A percentile compares a stretch with the other conserved stretches of the same genome.
Conservation (phyloP, 2,329 filamentous ascomycete genomes). For the Blastomyces gilchristii region DNA sequence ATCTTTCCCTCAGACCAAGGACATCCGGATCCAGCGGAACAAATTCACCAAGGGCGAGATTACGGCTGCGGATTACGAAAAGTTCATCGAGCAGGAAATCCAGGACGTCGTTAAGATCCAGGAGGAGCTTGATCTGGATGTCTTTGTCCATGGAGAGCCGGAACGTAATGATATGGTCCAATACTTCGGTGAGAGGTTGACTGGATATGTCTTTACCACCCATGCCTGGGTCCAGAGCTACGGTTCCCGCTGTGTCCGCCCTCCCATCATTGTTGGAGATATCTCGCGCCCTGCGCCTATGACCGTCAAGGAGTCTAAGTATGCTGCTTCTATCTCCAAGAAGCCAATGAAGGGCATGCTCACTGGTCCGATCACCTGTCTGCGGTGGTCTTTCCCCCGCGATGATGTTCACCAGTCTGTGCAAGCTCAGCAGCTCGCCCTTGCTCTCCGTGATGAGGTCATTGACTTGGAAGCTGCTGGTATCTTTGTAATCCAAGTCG, state of each 20-base stretch:
- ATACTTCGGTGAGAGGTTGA: constrained; percentile 96
- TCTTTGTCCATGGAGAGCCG: constrained; percentile 96
- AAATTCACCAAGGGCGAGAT: constrained; percentile 99
- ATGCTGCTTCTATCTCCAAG: constrained; percentile 87
- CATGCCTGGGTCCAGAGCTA: constrained; percentile 98
- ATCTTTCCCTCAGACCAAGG: constrained; percentile 98
- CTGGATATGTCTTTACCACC: constrained; percentile 97
- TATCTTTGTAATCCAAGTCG: constrained; percentile 96
- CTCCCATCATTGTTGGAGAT: constrained; percentile 96
- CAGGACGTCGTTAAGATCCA: constrained; percentile 90
- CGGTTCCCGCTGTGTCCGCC: constrained; percentile 94
- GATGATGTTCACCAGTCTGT: constrained; percentile 98
- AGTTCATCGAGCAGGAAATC: constrained; percentile 99
- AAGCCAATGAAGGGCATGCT: constrained; percentile 99
- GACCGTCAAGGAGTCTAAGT: constrained; percentile 99
- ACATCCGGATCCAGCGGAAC: constrained; percentile 93
- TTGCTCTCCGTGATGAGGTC: constrained; percentile 96
- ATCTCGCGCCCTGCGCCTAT: constrained; percentile 94
- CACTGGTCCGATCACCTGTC: constrained; percentile 95
- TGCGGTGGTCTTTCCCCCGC: constrained; percentile 99
- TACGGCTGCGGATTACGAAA: constrained; percentile 82
- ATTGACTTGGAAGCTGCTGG: constrained; percentile 95
- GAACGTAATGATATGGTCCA: constrained; percentile 99
- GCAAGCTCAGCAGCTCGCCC: constrained; percentile 95
- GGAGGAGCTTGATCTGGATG: constrained; percentile 93